Evolutionary conservation across 805 yeast species (phyloP).

Genomic region (Pichia manshurica): DNA sequence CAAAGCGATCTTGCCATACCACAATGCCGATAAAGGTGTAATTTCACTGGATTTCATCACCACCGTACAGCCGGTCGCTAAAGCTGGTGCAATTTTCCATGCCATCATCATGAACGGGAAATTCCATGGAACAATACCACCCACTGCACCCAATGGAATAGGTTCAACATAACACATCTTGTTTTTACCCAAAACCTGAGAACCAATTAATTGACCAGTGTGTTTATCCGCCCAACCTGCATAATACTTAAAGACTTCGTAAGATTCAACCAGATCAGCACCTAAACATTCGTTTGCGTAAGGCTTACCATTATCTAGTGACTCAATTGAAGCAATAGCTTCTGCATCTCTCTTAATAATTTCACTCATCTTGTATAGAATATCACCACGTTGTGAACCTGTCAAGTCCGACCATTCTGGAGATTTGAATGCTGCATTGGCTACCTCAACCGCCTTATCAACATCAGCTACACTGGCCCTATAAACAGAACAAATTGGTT

Average conservation of each 20-base stretch:
- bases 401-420: conserved; percentile 42
- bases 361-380: conserved; percentile 45
- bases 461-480: conserved; percentile 56
- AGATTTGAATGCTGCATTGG: conserved; percentile 50
- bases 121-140: conserved; percentile 80
- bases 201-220: conserved; percentile 51
- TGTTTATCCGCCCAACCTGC: conserved; percentile 80
- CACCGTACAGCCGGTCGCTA: conserved; percentile 69
- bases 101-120: conserved; percentile 73
- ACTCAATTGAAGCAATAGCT: conserved; percentile 47
- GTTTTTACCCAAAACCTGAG: conserved; percentile 29
- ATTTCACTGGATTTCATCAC: conserved; percentile 71
- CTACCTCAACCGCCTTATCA: conserved; percentile 62
- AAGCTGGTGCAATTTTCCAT: conserved; percentile 75
- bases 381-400: conserved; percentile 49
- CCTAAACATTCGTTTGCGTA: conserved; percentile 41
- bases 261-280: conserved; percentile 28
- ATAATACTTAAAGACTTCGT: conserved; percentile 50
- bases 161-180: conserved; percentile 50
- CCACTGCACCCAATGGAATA: conserved; percentile 68
- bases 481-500: conserved; percentile 50
- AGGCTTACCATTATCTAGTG: conserved; percentile 55
- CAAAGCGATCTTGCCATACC: conserved; percentile 52
- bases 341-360: conserved; percentile 46
- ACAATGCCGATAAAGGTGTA: conserved; percentile 68